These are phyloP conservation scores for Mycena rosella DNA, from an alignment of 768 basidiomycete genomes.

Conservation along the genomic window DNA sequence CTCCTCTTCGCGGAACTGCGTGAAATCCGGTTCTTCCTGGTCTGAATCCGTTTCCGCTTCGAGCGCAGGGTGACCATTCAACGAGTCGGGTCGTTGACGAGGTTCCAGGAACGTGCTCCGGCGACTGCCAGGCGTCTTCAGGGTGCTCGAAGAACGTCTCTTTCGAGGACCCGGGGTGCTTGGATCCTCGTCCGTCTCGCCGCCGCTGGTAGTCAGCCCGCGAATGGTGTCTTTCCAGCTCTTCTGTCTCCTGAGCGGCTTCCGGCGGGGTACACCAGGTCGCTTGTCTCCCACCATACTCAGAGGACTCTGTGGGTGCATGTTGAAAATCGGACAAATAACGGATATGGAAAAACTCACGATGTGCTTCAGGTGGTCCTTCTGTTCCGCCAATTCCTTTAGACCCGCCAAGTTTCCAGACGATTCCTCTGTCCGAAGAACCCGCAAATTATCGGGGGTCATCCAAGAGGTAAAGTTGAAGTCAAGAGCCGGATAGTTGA, in stretches of 20 bases:
- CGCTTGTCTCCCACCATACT: slow-evolving; percentile 88
- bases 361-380: slow-evolving; percentile 89
- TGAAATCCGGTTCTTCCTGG: slow-evolving; percentile 63
- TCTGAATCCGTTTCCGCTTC: slow-evolving; percentile 57
- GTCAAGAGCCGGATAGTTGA: slow-evolving; percentile 93
- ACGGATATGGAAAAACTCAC: slow-evolving; percentile 44
- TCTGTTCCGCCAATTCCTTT: slow-evolving; percentile 78
- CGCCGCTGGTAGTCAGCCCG: slow-evolving; percentile 55
- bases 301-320: slow-evolving; percentile 74
- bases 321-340: neutral
- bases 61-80: slow-evolving; percentile 18
- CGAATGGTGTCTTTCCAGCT: slow-evolving; percentile 74
- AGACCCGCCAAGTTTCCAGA: slow-evolving; percentile 83
- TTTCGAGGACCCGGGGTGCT: slow-evolving; percentile 31
- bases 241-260: slow-evolving; percentile 64
- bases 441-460: slow-evolving; percentile 84
- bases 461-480: slow-evolving; percentile 99
- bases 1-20: slow-evolving; percentile 73
- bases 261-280: slow-evolving; percentile 49
- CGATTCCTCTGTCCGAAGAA: slow-evolving; percentile 90
- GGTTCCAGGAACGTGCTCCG: slow-evolving; percentile 40
- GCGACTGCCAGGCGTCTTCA: slow-evolving; percentile 45
- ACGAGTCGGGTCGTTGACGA: slow-evolving; percentile 18
- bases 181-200: slow-evolving; percentile 48
- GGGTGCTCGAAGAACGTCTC: slow-evolving; percentile 43